Conservation (phyloP, 1,139 yeast genomes). For the Pneumocystis oryctolagi region DNA sequence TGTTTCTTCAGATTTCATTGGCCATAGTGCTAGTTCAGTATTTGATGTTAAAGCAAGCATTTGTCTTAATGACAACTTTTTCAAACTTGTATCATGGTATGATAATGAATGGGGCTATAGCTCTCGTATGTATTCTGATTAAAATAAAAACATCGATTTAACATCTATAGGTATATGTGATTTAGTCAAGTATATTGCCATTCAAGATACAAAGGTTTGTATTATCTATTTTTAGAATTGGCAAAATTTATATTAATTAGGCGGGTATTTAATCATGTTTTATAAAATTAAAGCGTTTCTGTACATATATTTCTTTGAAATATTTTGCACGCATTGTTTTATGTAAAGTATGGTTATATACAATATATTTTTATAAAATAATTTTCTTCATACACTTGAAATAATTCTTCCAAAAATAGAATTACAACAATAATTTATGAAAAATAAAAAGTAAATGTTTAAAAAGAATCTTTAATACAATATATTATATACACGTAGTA, state of each 20-base stretch:
- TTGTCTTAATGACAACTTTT: constrained; percentile 65
- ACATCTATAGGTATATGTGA: neutral
- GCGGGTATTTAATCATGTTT: neutral
- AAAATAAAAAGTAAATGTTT: too few species aligned
- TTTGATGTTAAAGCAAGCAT: constrained; percentile 79
- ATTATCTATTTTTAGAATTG: neutral
- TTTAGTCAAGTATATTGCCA: neutral
- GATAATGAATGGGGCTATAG: constrained; percentile 88
- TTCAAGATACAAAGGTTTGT: neutral
- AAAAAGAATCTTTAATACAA: too few species aligned
- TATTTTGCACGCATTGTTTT: too few species aligned
- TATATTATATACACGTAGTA: too few species aligned
- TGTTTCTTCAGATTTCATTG: constrained; percentile 71
- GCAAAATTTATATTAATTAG: neutral
- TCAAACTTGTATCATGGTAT: constrained; percentile 79
- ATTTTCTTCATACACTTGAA: too few species aligned
- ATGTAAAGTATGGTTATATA: too few species aligned
- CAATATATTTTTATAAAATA: too few species aligned
- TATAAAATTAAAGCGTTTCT: neutral
- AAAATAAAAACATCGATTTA: neutral
- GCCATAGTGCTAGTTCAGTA: constrained; percentile 65
- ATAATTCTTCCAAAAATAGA: too few species aligned
- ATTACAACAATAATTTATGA: too few species aligned
- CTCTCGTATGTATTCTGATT: constrained; percentile 44
- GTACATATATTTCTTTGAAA: neutral